Conservation (phyloP, 805 yeast species). For the Candida orba region DNA sequence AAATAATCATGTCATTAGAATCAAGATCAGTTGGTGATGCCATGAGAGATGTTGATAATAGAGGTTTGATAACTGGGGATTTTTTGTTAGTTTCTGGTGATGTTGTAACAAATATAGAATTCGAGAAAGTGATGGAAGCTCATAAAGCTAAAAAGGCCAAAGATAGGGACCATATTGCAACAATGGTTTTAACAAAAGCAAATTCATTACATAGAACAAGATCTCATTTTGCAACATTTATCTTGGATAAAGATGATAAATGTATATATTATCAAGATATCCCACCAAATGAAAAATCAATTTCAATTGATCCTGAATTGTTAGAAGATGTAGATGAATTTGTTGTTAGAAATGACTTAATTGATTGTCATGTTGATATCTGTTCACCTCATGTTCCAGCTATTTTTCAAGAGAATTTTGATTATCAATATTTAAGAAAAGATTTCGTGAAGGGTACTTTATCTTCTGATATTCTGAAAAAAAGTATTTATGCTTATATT, state of each 20-base stretch:
- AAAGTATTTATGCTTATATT: conserved; percentile 83
- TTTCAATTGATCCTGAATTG: conserved; percentile 77
- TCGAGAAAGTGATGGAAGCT: conserved; percentile 60
- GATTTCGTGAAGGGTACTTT: conserved; percentile 90
- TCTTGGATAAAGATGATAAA: conserved; percentile 65
- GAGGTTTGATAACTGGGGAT: conserved; percentile 86
- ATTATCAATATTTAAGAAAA: conserved; percentile 76
- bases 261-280: conserved; percentile 82
- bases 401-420: conserved; percentile 92
- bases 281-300: conserved; percentile 42
- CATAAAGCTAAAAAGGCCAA: conserved; percentile 64
- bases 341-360: conserved; percentile 80
- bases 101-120: conserved; percentile 86
- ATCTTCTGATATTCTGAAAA: conserved; percentile 82
- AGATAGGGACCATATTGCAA: conserved; percentile 88
- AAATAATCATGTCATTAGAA: conserved; percentile 77
- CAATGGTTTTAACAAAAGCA: conserved; percentile 88
- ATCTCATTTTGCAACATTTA: conserved; percentile 70
- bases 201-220: conserved; percentile 80
- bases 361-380: conserved; percentile 94
- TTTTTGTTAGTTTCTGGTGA: conserved; percentile 90
- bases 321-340: conserved; percentile 69
- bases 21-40: conserved; percentile 94
- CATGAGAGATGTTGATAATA: conserved; percentile 88
- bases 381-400: conserved; percentile 94